Evolutionary conservation across 2,329 filamentous ascomycete species (phyloP).

Genomic region (Tolypocladium capitatum): DNA sequence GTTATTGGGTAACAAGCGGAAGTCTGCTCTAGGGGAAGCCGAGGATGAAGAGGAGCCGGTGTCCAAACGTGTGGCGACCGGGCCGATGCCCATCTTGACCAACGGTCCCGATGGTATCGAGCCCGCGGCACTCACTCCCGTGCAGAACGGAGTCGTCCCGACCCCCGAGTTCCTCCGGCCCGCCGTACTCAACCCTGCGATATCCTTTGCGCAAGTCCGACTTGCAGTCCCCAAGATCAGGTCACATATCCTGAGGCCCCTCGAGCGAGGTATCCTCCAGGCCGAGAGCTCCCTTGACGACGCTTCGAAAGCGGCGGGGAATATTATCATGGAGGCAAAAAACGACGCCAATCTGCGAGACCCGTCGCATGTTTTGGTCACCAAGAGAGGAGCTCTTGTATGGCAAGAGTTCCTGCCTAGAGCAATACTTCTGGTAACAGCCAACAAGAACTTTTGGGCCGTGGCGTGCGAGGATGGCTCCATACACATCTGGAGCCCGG

Average conservation of each 20-base stretch:
- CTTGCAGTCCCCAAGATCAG: slow-evolving; percentile 80
- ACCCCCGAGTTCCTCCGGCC: slow-evolving; percentile 80
- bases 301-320: slow-evolving; percentile 50
- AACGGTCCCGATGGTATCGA: slow-evolving; percentile 70
- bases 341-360: slow-evolving; percentile 70
- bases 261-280: slow-evolving; percentile 53
- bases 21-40: slow-evolving; percentile 57
- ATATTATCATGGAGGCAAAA: slow-evolving; percentile 73
- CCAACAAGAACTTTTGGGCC: slow-evolving; percentile 82
- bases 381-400: slow-evolving; percentile 63
- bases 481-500: slow-evolving; percentile 82
- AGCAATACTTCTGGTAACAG: slow-evolving; percentile 78
- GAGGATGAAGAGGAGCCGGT: slow-evolving; percentile 57
- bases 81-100: slow-evolving; percentile 59
- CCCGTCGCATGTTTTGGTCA: slow-evolving; percentile 70
- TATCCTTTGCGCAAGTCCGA: slow-evolving; percentile 70
- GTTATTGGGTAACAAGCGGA: slow-evolving; percentile 86
- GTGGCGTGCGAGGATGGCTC: slow-evolving; percentile 88
- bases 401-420: slow-evolving; percentile 93
- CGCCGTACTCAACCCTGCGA: slow-evolving; percentile 69
- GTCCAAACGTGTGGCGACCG: slow-evolving; percentile 43
- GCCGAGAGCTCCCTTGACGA: slow-evolving; percentile 42
- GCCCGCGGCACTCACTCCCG: slow-evolving; percentile 51
- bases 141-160: slow-evolving; percentile 46
- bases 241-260: slow-evolving; percentile 65